Conservation (phyloP, 257 asterid species). For the Solanum tarijense region DNA sequence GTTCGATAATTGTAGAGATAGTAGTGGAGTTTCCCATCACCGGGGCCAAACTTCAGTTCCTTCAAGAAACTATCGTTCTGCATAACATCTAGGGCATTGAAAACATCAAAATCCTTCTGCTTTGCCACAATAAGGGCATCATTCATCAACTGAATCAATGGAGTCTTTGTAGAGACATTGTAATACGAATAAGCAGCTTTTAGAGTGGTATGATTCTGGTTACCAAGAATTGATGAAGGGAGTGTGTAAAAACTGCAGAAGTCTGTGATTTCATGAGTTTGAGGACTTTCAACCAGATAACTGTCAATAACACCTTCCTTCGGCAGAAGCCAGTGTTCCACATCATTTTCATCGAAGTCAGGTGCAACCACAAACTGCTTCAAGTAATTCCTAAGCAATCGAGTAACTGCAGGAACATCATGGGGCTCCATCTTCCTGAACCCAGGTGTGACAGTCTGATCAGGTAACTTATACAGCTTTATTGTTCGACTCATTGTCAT, state of each 20-base stretch:
- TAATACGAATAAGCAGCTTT: constrained; percentile 79
- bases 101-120: constrained; percentile 69
- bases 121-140: constrained; percentile 81
- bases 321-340: constrained; percentile 82
- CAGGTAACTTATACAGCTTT: constrained; percentile 65
- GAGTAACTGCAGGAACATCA: constrained; percentile 76
- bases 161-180: constrained; percentile 59
- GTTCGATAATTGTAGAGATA: constrained; percentile 82
- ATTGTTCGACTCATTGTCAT: constrained; percentile 92
- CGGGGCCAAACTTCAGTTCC: constrained; percentile 87
- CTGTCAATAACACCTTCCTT: constrained; percentile 68
- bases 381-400: constrained; percentile 63
- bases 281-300: constrained; percentile 72
- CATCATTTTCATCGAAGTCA: constrained; percentile 61
- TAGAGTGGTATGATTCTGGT: constrained; percentile 47
- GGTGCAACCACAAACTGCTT: constrained; percentile 63
- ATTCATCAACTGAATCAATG: constrained; percentile 69
- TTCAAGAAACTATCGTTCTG: constrained; percentile 63
- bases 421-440: constrained; percentile 75
- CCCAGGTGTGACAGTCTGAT: constrained; percentile 53
- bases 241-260: constrained; percentile 79
- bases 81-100: constrained; percentile 88
- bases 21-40: constrained; percentile 82
- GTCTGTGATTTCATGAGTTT: constrained; percentile 67
- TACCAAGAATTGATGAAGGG: constrained; percentile 78